Percentiles rank a stretch among this genome's conserved stretches.
These are phyloP conservation scores for Saccharomycopsis sp. DNA, from an alignment of 805 yeast species.

Conservation along the genomic window DNA sequence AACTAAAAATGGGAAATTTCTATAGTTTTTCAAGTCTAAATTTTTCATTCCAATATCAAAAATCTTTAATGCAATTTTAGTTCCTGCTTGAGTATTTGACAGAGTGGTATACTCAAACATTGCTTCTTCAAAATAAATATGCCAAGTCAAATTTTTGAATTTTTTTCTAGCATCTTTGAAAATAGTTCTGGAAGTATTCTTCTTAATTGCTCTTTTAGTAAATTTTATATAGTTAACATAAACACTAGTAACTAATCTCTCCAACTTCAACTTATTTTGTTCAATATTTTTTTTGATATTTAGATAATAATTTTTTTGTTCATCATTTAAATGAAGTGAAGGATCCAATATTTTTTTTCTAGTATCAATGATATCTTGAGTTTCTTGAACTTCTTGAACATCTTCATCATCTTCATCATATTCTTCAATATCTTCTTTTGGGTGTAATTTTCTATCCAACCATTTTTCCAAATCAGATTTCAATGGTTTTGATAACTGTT, in stretches of 20 bases:
- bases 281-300: slow-evolving; percentile 7
- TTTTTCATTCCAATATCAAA: slow-evolving; percentile 68
- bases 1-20: slow-evolving; percentile 49
- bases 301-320: slow-evolving; percentile 2
- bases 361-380: slow-evolving; percentile 2
- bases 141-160: slow-evolving; percentile 61
- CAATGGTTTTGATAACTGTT: slow-evolving; percentile 21
- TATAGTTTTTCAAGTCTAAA: slow-evolving; percentile 27
- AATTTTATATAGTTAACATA: slow-evolving; percentile 65
- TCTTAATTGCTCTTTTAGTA: slow-evolving; percentile 41
- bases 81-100: slow-evolving; percentile 31
- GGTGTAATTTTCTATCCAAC: background rate
- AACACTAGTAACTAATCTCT: slow-evolving; percentile 39
- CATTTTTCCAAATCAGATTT: slow-evolving; percentile 19
- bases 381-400: slow-evolving; percentile 4
- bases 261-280: slow-evolving; percentile 18
- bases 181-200: slow-evolving; percentile 32
- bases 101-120: slow-evolving; percentile 61
- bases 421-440: slow-evolving; percentile 8
- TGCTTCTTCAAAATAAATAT: slow-evolving; percentile 75
- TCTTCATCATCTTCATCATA: slow-evolving; percentile 15
- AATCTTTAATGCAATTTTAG: slow-evolving; percentile 61
- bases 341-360: slow-evolving; percentile 15
- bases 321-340: slow-evolving; percentile 18
- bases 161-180: slow-evolving; percentile 62